phyloP scores from a whole-genome alignment of 495 filamentous ascomycete species.

The Schizothecium vesticola region DNA sequence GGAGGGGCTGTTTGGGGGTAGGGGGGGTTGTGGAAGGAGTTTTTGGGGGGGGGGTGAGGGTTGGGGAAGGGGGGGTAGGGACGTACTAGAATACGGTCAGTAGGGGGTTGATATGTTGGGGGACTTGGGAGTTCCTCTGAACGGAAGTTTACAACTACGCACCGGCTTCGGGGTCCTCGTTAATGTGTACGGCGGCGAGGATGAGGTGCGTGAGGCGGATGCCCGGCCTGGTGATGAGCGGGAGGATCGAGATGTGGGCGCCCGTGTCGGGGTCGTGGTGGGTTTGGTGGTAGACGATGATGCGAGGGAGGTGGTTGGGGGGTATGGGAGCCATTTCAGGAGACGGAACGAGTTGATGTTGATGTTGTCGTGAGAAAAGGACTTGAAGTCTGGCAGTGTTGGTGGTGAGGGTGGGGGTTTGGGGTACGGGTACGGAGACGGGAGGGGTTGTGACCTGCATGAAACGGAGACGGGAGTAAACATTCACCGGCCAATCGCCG shows the following conservation, averaged over 20 bases:
- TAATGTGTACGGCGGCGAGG: constrained; percentile 75
- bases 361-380: neutral
- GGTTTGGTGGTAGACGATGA: constrained; percentile 25
- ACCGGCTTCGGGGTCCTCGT: constrained; percentile 49
- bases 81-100: neutral
- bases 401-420: neutral
- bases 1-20: no score
- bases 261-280: constrained; percentile 49
- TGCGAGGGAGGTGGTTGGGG: constrained; percentile 11
- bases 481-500: neutral
- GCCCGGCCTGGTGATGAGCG: constrained; percentile 54
- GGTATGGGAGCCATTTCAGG: constrained; percentile 14
- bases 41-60: constrained; percentile 63
- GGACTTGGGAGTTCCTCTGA: neutral
- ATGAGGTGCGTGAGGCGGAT: constrained; percentile 65
- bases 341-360: neutral
- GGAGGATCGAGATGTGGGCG: constrained; percentile 62
- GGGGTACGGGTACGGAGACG: neutral
- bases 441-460: neutral
- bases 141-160: neutral
- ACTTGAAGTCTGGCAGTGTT: neutral
- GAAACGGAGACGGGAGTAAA: neutral
- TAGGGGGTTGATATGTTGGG: neutral
- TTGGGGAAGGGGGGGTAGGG: constrained; percentile 16
- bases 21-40: no score